Percentiles rank a stretch among this genome's conserved stretches.
Conservation (phyloP, 164 flowering plant genomes). For the Macadamia integrifolia region DNA sequence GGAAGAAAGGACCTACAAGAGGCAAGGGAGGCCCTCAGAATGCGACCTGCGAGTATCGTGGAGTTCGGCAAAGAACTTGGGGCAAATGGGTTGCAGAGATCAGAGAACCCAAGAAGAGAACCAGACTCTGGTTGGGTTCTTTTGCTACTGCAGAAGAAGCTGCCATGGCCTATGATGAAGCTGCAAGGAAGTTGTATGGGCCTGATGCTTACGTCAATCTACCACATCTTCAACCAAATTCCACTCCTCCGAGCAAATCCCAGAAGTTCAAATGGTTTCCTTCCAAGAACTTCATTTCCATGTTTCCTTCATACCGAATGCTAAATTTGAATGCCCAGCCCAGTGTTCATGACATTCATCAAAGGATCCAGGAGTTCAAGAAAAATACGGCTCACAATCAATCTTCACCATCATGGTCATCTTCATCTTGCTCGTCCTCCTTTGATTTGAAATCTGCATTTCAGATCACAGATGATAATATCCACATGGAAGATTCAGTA, state of each 20-base stretch:
- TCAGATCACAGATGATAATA: conserved; percentile 6
- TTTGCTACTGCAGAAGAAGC: conserved; percentile 97
- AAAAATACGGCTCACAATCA: conserved; percentile 26
- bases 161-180: conserved; percentile 97
- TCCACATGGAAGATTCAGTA: conserved; percentile 5
- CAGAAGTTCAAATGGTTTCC: conserved; percentile 80
- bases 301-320: conserved; percentile 66
- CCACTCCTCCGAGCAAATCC: conserved; percentile 30
- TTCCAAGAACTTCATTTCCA: conserved; percentile 63
- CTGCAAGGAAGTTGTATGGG: conserved; percentile 79
- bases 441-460: conserved; percentile 19
- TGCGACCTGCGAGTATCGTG: conserved; percentile 80
- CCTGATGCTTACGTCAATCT: conserved; percentile 91
- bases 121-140: conserved; percentile 93
- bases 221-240: conserved; percentile 66
- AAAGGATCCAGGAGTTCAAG: conserved; percentile 80
- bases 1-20: conserved; percentile 96
- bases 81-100: conserved; percentile 99
- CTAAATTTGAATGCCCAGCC: conserved; percentile 89
- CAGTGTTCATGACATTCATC: conserved; percentile 89
- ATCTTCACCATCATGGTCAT: conserved; percentile 11
- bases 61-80: conserved; percentile 96
- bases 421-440: conserved; percentile 23
- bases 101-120: conserved; percentile 94
- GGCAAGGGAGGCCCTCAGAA: conserved; percentile 99